These are phyloP conservation scores for Geosmithia putterillii DNA, from an alignment of 2,329 filamentous ascomycete species.

Conservation along the genomic window DNA sequence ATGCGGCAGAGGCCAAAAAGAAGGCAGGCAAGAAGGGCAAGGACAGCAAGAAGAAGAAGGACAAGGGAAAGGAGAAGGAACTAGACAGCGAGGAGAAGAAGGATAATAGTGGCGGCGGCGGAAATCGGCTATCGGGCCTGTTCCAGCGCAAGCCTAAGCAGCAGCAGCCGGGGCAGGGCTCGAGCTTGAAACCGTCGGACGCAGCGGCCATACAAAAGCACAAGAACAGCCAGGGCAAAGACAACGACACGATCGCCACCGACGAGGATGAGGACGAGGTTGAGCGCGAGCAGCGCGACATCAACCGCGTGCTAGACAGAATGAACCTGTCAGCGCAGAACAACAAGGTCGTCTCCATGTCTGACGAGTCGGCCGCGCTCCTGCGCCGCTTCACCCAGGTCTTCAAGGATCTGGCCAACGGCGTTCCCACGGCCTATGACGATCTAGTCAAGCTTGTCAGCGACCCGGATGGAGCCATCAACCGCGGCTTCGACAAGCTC, in stretches of 20 bases:
- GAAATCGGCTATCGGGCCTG: constrained; percentile 18
- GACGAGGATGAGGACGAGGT: constrained; percentile 13
- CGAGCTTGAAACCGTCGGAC: constrained; percentile 19
- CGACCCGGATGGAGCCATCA: constrained; percentile 48
- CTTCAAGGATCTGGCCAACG: constrained; percentile 84
- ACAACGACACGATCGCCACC: constrained; percentile 20
- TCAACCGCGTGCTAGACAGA: constrained; percentile 67
- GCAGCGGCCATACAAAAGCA: constrained; percentile 15
- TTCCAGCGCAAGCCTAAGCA: constrained; percentile 16
- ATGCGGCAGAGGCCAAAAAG: neutral
- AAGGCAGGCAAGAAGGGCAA: constrained; percentile 1
- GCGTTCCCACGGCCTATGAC: constrained; percentile 83
- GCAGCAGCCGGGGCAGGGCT: constrained; percentile 28
- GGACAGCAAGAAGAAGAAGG: constrained; percentile 8
- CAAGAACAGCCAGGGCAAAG: neutral
- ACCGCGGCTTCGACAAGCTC: constrained; percentile 50
- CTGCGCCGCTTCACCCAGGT: constrained; percentile 77
- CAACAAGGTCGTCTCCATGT: constrained; percentile 75
- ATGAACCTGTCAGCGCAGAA: constrained; percentile 75
- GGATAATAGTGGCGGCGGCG: constrained; percentile 2
- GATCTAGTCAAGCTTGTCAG: constrained; percentile 61
- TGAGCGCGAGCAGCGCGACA: constrained; percentile 50
- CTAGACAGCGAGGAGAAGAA: constrained; percentile 7
- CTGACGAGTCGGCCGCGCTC: constrained; percentile 72
- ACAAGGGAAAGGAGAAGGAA: constrained; percentile 18